Conservation (phyloP, 2,329 filamentous ascomycete species). For the Pseudonectria foliicola region DNA sequence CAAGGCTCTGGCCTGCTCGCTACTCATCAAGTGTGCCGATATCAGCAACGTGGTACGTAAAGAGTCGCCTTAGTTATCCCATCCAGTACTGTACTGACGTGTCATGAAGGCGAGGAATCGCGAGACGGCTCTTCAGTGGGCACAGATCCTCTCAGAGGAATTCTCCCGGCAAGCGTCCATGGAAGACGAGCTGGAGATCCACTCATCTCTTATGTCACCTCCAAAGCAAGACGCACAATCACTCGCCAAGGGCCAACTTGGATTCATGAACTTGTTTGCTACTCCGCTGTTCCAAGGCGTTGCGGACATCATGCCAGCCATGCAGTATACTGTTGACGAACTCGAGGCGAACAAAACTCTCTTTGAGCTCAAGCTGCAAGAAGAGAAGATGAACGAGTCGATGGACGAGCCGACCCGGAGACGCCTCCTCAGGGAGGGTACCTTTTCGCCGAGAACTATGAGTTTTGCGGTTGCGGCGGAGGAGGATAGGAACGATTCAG, state of each 20-base stretch:
- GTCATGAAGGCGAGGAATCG: constrained; percentile 86
- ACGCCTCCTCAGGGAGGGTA: constrained; percentile 32
- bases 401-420: constrained; percentile 32
- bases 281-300: constrained; percentile 86
- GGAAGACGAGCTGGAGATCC: constrained; percentile 81
- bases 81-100: too few species aligned
- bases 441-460: constrained; percentile 39
- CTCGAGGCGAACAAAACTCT: constrained; percentile 67
- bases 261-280: constrained; percentile 95
- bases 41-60: constrained; percentile 91
- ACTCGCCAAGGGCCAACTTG: constrained; percentile 79
- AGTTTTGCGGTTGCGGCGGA: constrained; percentile 29
- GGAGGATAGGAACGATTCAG: constrained; percentile 17
- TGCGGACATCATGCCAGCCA: constrained; percentile 74
- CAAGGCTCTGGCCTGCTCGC: constrained; percentile 73
- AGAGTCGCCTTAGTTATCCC: neutral
- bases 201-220: constrained; percentile 77
- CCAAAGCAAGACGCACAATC: constrained; percentile 79
- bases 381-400: constrained; percentile 47
- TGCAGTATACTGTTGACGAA: constrained; percentile 78
- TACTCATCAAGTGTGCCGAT: constrained; percentile 96
- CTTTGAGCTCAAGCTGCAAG: constrained; percentile 62
- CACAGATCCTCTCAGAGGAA: constrained; percentile 87
- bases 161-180: constrained; percentile 89
- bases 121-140: constrained; percentile 79